phyloP scores from a whole-genome alignment of 768 basidiomycete genomes.

The Hericium alpestre region DNA sequence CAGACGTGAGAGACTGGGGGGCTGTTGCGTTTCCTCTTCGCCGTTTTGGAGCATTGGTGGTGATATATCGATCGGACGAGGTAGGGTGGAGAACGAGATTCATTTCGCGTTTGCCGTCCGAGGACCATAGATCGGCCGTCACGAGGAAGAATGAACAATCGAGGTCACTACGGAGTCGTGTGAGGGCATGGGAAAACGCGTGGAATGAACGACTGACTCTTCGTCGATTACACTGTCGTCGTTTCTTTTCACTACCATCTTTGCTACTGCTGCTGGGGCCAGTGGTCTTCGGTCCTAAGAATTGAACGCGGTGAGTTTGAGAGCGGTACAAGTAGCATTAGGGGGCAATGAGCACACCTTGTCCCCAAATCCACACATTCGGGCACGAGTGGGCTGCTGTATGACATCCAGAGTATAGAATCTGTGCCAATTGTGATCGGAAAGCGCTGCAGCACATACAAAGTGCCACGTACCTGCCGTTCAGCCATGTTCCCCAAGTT shows the following conservation, averaged over 20 bases:
- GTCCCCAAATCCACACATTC: conserved; percentile 96
- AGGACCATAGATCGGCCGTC: conserved; percentile 88
- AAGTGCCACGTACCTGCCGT: conserved; percentile 40
- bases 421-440: conserved; percentile 26
- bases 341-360: conserved; percentile 43
- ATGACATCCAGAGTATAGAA: conserved; percentile 77
- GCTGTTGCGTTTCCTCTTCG: conserved; percentile 16
- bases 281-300: conserved; percentile 81
- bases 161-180: conserved; percentile 45
- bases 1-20: conserved; percentile 9
- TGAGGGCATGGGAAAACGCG: neutral
- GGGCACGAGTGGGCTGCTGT: conserved; percentile 81
- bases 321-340: conserved; percentile 9
- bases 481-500: conserved; percentile 63
- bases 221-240: conserved; percentile 61
- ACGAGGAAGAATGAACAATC: conserved; percentile 84
- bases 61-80: conserved; percentile 64
- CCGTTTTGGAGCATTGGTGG: conserved; percentile 26
- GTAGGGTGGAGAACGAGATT: conserved; percentile 86
- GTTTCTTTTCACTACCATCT: conserved; percentile 63
- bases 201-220: conserved; percentile 43
- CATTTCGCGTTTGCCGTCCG: conserved; percentile 71
- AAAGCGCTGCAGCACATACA: neutral
- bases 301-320: conserved; percentile 7
- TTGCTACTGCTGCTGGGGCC: conserved; percentile 83